Conservation (phyloP, 2,329 filamentous ascomycete species). For the Macrophomina pseudophaseolina region DNA sequence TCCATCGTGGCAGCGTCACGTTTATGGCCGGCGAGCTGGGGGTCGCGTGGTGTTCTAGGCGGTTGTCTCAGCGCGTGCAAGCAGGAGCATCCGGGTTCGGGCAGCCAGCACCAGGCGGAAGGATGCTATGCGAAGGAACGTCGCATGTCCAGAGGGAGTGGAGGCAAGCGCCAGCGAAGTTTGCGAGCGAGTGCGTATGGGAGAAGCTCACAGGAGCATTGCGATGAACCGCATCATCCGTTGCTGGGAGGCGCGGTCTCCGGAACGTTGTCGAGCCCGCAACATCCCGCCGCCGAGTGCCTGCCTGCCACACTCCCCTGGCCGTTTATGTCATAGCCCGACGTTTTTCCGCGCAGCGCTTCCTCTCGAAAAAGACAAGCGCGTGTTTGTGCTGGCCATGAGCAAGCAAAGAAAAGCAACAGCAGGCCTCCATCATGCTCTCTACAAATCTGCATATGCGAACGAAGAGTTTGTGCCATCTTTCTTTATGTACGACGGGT, state of each 20-base stretch:
- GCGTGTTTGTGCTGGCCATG: background rate
- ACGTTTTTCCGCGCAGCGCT: background rate
- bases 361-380: background rate
- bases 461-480: no score
- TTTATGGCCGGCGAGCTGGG: background rate
- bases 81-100: constrained; percentile 20
- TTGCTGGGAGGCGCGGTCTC: constrained; percentile 12
- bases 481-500: no score
- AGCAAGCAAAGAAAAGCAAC: background rate
- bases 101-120: constrained; percentile 20
- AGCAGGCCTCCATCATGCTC: no score
- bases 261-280: constrained; percentile 10
- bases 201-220: constrained; percentile 12
- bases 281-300: constrained; percentile 6
- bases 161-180: background rate
- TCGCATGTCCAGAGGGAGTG: constrained; percentile 2
- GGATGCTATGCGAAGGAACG: constrained; percentile 11
- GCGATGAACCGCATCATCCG: constrained; percentile 11
- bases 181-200: background rate
- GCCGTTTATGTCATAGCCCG: constrained; percentile 21
- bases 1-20: constrained; percentile 12
- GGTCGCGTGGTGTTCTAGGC: constrained; percentile 16
- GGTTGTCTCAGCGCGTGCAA: constrained; percentile 8
- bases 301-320: background rate
- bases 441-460: no score